Evolutionary conservation across 192 early-diverging fungal species (phyloP), one percentile per base, ranked within the genome.

Genomic region (Cetraspora pellucida): DNA sequence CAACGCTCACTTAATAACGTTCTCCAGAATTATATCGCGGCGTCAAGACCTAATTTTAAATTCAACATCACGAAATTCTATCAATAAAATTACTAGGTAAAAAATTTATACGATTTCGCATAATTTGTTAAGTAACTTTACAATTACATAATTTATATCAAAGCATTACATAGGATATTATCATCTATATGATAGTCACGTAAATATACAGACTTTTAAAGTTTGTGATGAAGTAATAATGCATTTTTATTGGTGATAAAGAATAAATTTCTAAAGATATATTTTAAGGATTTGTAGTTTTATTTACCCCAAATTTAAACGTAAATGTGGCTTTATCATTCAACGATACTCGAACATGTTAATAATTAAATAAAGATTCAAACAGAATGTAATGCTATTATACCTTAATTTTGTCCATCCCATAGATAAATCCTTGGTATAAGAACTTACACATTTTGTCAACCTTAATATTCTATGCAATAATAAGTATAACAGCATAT

Each of bases 241-340:
- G 21, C 7, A 69, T 49, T 46, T 49, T 49, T 49, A 6, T 49
- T 13, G 47, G 47, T 43, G 55, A 52, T 63, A 31, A 17, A 28
- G 14, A 37, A 25, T 47, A 44, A 17, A 30, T 37, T 37, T 37
- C 0, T 37, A 37, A 6, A 21, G 8, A 67, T 81, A 31, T 85
- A 93, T 91, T 83, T 66, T n/a, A 95, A 78, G 81, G 89, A 91
- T 84, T 91, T 92, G 85, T 95, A 93, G 65, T 85, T 87, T 89
- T 89, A 61, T 79, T 69, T 66, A 84, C 67, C 4, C 91, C 94
- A 82, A 94, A 93, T n/a, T 84, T 78, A 77, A 95, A 95, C 9
- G 93, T 84, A 83, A 92, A 92, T 57, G 54, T 83, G 27, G 27
- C 67, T 14, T 87, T 84, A 70, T 92, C 88, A 14, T 85, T 76